Evolutionary conservation across 2,329 filamentous ascomycete genomes (phyloP), one percentile per base, ranked within the genome.

Genomic region (Aspergillus melleus): DNA sequence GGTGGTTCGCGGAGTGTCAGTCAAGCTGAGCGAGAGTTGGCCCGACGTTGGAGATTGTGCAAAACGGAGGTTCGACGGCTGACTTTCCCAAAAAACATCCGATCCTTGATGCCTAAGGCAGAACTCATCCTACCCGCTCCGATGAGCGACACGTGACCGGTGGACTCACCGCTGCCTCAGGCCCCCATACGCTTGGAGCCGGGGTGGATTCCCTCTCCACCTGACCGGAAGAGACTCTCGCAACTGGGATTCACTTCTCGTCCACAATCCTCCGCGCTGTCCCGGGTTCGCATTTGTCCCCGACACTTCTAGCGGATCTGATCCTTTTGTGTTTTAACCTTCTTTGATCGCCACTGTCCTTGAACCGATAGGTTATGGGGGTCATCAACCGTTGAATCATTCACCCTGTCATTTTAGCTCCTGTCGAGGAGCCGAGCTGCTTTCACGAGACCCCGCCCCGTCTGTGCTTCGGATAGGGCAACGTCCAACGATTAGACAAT

Each of bases 11-110:
- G 61, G 61, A 57, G 63, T 64, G 59, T 63, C 69, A 67, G 66
- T 68, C 68, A 67, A 69, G 66, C 70, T 72, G 69, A 72, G 70
- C 67, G 68, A 66, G 66, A 72, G 70, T 67, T 72, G 70, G 67
- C 70, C 71, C 71, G 72, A 73, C 69, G 71, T 73, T 73, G 68
- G 71, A 72, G 69, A 71, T 74, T 75, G 73, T 75, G 73, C 70
- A 75, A 74, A 74, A 74, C 67, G 71, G 69, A 74, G 71, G 70
- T 72, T 66, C 68, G 64, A 55, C 61, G 65, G 70, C 67, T 70
- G 68, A 70, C 67, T 52, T 68, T 65, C 61, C 66, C 66, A 68
- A 68, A 68, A 58, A 73, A 69, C 59, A 65, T 69, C 71, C 47
- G 66, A 58, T 49, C 5, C 9, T 36, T 52, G 0, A 14, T 55